Evolutionary conservation across 148 eudicot species (phyloP).

Genomic region (Limonium bicolor): DNA sequence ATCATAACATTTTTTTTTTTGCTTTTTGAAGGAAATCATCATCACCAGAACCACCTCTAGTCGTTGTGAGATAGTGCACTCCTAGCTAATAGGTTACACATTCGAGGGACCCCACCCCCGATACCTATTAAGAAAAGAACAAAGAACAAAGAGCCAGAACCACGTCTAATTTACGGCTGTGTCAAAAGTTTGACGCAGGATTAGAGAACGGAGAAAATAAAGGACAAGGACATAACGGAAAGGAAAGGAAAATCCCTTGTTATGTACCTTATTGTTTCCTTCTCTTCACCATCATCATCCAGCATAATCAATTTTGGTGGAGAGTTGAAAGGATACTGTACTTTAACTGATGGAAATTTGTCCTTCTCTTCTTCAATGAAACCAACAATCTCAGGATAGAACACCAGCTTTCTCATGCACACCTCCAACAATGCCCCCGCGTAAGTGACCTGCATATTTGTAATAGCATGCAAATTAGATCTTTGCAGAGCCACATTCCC

Average conservation of each 20-base stretch:
- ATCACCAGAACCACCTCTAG: no score
- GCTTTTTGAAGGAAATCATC: no score
- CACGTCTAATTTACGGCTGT: background rate
- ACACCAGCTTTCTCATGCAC: slow-evolving; percentile 92
- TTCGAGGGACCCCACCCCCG: background rate
- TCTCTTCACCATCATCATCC: slow-evolving; percentile 61
- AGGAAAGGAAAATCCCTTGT: background rate
- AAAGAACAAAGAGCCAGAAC: background rate
- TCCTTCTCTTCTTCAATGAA: slow-evolving; percentile 88
- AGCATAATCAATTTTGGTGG: slow-evolving; percentile 92
- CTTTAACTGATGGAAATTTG: slow-evolving; percentile 61
- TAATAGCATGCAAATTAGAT: no score
- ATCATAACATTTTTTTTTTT: no score
- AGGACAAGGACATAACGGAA: background rate
- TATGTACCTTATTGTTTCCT: slow-evolving; percentile 64
- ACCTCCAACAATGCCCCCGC: slow-evolving; percentile 73
- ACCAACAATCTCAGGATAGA: slow-evolving; percentile 82
- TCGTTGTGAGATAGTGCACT: no score
- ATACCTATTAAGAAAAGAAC: background rate
- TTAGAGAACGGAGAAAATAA: background rate
- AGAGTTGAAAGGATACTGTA: slow-evolving; percentile 68
- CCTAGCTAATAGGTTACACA: no score
- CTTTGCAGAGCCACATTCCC: no score
- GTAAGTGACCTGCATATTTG: slow-evolving; percentile 46
- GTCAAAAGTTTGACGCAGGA: background rate